These are phyloP conservation scores for Mastigamoeba balamuthi DNA, from an alignment of 78 protist species.

Conservation along the genomic window DNA sequence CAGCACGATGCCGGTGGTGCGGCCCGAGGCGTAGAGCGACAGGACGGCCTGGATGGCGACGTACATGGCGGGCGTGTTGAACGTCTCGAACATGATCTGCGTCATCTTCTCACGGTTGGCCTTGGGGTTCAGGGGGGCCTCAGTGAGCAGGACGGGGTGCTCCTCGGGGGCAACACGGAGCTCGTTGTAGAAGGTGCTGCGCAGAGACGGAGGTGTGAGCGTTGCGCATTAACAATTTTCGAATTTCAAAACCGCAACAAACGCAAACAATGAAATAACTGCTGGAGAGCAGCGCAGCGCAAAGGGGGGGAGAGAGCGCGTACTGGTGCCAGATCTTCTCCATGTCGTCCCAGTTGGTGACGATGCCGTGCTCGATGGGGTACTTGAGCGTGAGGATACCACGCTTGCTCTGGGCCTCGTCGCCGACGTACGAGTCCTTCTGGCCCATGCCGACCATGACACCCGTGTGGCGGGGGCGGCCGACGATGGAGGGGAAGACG, in stretches of 20 bases:
- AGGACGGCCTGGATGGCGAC: slow-evolving; percentile 86
- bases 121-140: slow-evolving; percentile 90
- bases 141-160: slow-evolving; percentile 82
- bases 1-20: slow-evolving; percentile 87
- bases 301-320: too few species aligned
- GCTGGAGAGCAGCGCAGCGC: too few species aligned
- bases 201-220: too few species aligned
- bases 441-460: slow-evolving; percentile 52
- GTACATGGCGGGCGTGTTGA: slow-evolving; percentile 86
- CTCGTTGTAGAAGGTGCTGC: slow-evolving; percentile 90
- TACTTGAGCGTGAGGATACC: slow-evolving; percentile 67
- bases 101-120: slow-evolving; percentile 88
- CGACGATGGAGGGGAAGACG: slow-evolving; percentile 55
- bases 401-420: slow-evolving; percentile 81
- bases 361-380: slow-evolving; percentile 95
- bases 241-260: too few species aligned
- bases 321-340: slow-evolving; percentile 93
- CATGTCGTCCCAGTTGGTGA: slow-evolving; percentile 78
- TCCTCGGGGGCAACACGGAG: slow-evolving; percentile 89
- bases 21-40: slow-evolving; percentile 82
- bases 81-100: slow-evolving; percentile 93
- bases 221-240: too few species aligned
- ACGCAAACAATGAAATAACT: too few species aligned
- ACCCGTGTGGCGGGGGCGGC: slow-evolving; percentile 51
- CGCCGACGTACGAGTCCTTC: slow-evolving; percentile 80